Percentiles rank a stretch among this genome's conserved stretches.
These are phyloP conservation scores for Phialophora tarda DNA, from an alignment of 2,329 filamentous ascomycete species.

Conservation along the genomic window DNA sequence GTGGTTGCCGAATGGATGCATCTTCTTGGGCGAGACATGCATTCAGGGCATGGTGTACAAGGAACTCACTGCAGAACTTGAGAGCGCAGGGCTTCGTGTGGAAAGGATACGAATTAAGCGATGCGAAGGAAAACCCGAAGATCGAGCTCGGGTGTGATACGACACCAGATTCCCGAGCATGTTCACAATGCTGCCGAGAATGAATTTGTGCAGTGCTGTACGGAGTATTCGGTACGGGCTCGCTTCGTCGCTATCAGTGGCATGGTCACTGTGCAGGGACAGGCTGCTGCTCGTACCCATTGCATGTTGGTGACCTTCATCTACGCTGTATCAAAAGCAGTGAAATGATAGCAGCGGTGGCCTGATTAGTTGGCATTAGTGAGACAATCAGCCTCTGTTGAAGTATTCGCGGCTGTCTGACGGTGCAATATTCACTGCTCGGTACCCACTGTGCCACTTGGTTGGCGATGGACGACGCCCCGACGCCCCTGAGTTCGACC, in stretches of 20 bases:
- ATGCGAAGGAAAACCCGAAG: background rate
- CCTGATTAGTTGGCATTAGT: conserved; percentile 11
- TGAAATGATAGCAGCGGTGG: background rate
- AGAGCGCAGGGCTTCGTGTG: background rate
- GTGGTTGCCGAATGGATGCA: background rate
- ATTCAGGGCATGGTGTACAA: background rate
- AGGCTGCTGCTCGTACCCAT: background rate
- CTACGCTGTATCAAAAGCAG: background rate
- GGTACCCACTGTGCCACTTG: background rate
- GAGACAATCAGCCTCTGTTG: background rate
- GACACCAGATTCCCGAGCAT: background rate
- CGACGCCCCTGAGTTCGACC: background rate
- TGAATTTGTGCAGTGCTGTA: background rate
- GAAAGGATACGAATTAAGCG: background rate
- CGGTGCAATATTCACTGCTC: background rate
- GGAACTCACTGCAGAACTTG: background rate
- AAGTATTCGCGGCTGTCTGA: background rate
- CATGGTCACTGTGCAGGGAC: background rate
- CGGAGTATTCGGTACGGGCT: background rate
- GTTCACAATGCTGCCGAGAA: background rate
- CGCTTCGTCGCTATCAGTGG: background rate
- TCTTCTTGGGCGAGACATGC: background rate
- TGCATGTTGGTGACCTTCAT: background rate
- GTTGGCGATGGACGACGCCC: background rate
- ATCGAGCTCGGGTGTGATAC: too few relatives aligned